Base-by-base conservation (phyloP, 495 filamentous ascomycete species). In the Penicillium argentinense region DNA sequence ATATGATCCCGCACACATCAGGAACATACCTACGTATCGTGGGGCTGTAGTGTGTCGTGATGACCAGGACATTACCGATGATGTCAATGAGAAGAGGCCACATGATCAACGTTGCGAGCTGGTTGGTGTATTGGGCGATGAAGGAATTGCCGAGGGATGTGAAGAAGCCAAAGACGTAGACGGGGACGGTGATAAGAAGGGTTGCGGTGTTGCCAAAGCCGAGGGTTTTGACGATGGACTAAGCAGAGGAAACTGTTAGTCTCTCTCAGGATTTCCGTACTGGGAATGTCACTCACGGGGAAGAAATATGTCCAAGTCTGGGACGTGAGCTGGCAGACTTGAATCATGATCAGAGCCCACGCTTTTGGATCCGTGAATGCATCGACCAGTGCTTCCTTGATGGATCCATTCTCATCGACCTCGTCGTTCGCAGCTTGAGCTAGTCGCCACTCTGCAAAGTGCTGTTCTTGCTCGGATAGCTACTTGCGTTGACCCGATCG, bases 71-170 rank as follows among this genome's bases (percentile, higher is more conserved):
- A 23, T 54, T 61, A 2, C 57, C 56, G 14, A 54, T 24, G 14
- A 57, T 51, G 17, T 57, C 45, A 2, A 54, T 24, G 11, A 48
- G 36, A 0, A 47, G 47, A 14, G 48, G 50, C 46, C 45, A 56
- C n/a, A 40, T 39, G 38, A 53, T 60, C n/a, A 55, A 19, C 14
- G 47, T 30, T 4, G 43, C 49, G 5, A 48, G 42, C 22, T 45
- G 34, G 25, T 71, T 68, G 42, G 77, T 78, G 30, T 87, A 63
- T 60, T 79, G 86, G 3, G 56, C 53, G 22, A 63, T 88, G 83
- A 55, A 33, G 8, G 58, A 56, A 65, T 58, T 62, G 3, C 58
- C 50, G 9, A 60, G 47, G 0, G 62, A 53, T 13, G 58, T 58
- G 36, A 61, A 45, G 44, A 68, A 62, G 9, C 53, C 56, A 11